Conservation (phyloP, 1,284 basidiomycete species). For the Ganoderma lingzhi region DNA sequence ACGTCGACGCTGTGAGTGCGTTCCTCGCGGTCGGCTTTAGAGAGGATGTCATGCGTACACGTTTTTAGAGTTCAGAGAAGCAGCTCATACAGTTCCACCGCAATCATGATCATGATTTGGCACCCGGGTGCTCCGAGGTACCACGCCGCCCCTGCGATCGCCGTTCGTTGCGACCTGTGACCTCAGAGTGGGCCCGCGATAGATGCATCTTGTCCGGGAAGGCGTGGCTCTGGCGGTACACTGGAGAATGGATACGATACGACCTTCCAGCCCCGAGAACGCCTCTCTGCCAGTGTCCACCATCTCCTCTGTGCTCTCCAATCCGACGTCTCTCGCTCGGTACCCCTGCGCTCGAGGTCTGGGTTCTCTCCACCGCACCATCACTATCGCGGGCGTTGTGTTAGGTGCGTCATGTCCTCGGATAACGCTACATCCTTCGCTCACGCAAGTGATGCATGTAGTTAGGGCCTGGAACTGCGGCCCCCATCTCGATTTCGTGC, state of each 20-base stretch:
- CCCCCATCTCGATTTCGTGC: constrained; percentile 2
- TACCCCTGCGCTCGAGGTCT: not conserved
- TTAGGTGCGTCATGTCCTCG: not conserved
- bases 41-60: not conserved
- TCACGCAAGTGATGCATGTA: not conserved
- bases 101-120: constrained; percentile 10
- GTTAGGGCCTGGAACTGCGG: not conserved
- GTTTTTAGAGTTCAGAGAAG: not conserved
- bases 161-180: constrained; percentile 4
- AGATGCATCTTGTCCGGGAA: not conserved
- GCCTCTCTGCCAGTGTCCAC: not conserved
- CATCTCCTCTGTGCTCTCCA: not conserved
- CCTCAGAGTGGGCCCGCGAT: not conserved
- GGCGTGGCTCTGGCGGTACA: not conserved
- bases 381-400: not conserved
- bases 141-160: constrained; percentile 3
- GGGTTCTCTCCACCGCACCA: too few species aligned
- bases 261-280: not conserved
- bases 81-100: not conserved
- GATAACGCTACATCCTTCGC: not conserved
- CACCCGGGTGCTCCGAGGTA: not conserved
- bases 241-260: not conserved
- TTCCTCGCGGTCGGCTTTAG: not conserved
- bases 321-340: not conserved
- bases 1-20: not conserved